phyloP scores from a whole-genome alignment of 805 yeast species.

The Yarrowia osloensis region DNA sequence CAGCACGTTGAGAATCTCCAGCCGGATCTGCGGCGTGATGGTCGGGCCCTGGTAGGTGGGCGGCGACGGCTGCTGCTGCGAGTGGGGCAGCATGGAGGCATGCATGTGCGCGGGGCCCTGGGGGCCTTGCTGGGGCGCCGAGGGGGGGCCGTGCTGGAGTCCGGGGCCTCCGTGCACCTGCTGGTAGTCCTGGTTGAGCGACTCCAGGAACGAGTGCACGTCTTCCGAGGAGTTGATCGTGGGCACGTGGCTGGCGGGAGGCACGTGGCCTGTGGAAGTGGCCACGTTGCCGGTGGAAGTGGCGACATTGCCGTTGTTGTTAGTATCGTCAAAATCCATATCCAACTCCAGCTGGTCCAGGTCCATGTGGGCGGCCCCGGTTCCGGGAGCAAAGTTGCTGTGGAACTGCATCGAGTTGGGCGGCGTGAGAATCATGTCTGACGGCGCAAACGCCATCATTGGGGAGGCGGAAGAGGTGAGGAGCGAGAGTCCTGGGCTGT shows the following conservation, averaged over 20 bases:
- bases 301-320: background rate
- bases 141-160: too few relatives aligned
- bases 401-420: conserved; percentile 28
- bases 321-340: background rate
- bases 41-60: conserved; percentile 32
- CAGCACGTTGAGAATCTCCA: conserved; percentile 39
- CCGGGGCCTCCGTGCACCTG: background rate
- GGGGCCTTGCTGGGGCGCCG: too few relatives aligned
- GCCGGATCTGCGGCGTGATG: conserved; percentile 39
- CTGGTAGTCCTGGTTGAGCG: background rate
- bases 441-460: conserved; percentile 4
- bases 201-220: conserved; percentile 12
- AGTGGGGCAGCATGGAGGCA: background rate
- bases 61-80: background rate
- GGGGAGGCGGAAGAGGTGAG: background rate
- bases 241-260: background rate
- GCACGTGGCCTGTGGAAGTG: background rate
- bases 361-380: background rate
- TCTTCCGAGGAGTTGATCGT: conserved; percentile 18
- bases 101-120: background rate
- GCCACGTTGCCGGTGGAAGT: too few relatives aligned
- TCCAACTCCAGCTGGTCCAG: background rate
- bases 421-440: conserved; percentile 23
- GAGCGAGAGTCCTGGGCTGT: background rate
- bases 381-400: background rate